Conservation (phyloP, 768 basidiomycete genomes). For the Lepiota venenata region DNA sequence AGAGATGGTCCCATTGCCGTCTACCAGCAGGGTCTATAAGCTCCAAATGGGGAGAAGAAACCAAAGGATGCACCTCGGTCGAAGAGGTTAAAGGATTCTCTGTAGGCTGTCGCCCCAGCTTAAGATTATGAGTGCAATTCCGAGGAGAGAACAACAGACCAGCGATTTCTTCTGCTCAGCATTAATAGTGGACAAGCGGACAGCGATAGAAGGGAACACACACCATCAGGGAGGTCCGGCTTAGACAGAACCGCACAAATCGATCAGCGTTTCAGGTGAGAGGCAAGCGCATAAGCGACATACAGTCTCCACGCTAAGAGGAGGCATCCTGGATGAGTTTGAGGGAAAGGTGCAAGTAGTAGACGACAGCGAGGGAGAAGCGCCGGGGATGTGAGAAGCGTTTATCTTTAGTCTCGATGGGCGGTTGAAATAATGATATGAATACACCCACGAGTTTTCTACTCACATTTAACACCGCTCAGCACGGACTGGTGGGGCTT, state of each 20-base stretch:
- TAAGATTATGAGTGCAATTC: neutral
- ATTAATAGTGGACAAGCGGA: neutral
- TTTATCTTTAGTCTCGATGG: too few species aligned
- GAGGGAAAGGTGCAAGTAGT: neutral
- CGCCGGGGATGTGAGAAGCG: too few species aligned
- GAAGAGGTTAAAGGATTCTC: slow-evolving; percentile 88
- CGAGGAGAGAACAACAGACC: neutral
- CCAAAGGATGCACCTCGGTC: slow-evolving; percentile 60
- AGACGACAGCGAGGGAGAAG: too few species aligned
- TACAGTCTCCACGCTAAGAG: neutral
- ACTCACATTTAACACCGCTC: too few species aligned
- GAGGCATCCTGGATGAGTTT: neutral
- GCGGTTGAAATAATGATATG: too few species aligned
- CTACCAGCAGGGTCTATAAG: slow-evolving; percentile 29
- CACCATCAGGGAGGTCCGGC: slow-evolving; percentile 1
- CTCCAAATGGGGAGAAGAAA: neutral
- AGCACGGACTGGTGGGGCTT: too few species aligned
- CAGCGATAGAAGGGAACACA: neutral
- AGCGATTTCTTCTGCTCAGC: neutral
- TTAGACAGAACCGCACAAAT: neutral
- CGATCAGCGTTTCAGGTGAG: neutral
- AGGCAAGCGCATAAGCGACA: neutral
- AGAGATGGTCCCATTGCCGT: slow-evolving; percentile 91
- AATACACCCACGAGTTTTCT: too few species aligned
- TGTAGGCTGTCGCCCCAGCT: slow-evolving; percentile 56